Base-by-base conservation (phyloP, 805 yeast species). In the Yueomyces sp. region DNA sequence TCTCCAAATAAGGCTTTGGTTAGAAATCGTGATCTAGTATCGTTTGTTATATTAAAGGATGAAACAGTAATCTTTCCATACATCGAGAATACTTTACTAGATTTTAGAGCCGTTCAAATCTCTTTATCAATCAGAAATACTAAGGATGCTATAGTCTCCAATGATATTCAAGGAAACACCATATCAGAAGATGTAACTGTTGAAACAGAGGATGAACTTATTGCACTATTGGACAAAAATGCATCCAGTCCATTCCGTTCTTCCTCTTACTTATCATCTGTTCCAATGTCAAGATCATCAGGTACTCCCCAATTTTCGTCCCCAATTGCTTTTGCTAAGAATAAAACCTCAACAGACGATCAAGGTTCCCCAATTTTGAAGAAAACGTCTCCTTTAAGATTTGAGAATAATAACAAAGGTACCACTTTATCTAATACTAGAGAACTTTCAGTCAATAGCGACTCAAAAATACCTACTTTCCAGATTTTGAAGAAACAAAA, bases 1-100 rank as follows among this genome's bases (percentile, higher is more conserved):
- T 33, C 28, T 9, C 38, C 28, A 6, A 32, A 31, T 37, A 54
- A 54, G 39, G 49, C 49, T 12, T 33, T 60, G 26, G 45, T 52
- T 3, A 53, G 51, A 11, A 36, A 43, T 6, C 45, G 44, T 11
- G 45, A 45, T 7, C 41, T 56, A 36, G 54, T 59, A 0, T 60
- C 64, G 2, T 62, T 62, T 42, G 62, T 56, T 8, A 42, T 88
- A 40, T 64, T 73, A 45, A 72, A 75, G 46, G 74, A 71, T 44
- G 95, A 88, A 62, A 65, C 75, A 2, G 69, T 85, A 26, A 64
- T 69, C 2, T 64, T 87, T 55, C 92, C 92, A 5, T 70, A 73
- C 44, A 69, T 76, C 37, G 67, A 72, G 40, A 81, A 81, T 38
- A 67, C 84, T 5, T 62, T 77, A 26, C 53, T 88, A 42, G 90